Evolutionary conservation across 148 eudicot genomes (phyloP).

Genomic region (Chenopodium formosanum): DNA sequence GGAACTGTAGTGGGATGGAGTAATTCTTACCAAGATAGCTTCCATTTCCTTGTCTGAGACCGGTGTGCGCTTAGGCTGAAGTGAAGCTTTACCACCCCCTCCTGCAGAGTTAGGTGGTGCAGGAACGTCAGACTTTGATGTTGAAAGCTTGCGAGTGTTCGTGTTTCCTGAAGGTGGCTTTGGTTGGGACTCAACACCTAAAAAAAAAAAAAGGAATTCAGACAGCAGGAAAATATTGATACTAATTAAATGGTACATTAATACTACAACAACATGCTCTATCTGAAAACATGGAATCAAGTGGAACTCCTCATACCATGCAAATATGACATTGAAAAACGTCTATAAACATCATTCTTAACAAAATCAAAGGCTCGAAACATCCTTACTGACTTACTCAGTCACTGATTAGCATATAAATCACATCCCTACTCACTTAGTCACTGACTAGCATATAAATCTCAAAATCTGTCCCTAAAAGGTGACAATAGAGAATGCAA

Average conservation of each 20-base stretch:
- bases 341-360: not conserved
- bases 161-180: slow-evolving; percentile 26
- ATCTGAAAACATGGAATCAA: not conserved
- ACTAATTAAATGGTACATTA: too few species aligned
- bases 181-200: slow-evolving; percentile 32
- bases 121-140: slow-evolving; percentile 55
- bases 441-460: too few species aligned
- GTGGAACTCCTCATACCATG: not conserved
- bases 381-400: not conserved
- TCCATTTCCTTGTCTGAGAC: slow-evolving; percentile 64
- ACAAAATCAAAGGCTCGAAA: too few species aligned
- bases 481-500: too few species aligned
- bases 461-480: too few species aligned
- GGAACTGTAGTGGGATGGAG: not conserved
- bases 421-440: not conserved
- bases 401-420: too few species aligned
- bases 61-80: slow-evolving; percentile 77
- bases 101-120: slow-evolving; percentile 39
- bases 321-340: not conserved
- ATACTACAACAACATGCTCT: not conserved
- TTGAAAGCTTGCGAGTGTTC: slow-evolving; percentile 24
- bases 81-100: slow-evolving; percentile 64
- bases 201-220: too few species aligned
- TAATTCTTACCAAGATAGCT: slow-evolving; percentile 50
- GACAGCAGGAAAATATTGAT: too few species aligned